Conservation (phyloP, 2,329 filamentous ascomycete species). For the Drechslera avenae region DNA sequence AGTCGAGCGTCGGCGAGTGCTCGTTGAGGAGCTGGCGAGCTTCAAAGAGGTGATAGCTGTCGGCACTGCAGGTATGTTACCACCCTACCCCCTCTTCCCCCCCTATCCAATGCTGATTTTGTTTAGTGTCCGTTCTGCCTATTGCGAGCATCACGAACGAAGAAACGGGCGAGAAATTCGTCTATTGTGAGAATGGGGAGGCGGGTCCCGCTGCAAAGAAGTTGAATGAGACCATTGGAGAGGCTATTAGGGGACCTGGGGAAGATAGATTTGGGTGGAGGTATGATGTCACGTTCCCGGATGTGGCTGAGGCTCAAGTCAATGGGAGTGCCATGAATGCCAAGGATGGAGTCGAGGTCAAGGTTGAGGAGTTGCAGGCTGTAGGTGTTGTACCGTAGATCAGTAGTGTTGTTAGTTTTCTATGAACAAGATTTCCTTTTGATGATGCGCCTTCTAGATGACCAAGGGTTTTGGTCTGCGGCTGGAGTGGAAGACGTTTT, state of each 20-base stretch:
- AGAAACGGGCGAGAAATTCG: slow-evolving; percentile 23
- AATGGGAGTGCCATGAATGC: not conserved
- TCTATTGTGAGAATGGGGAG: slow-evolving; percentile 16
- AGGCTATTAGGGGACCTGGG: not conserved
- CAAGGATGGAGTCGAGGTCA: not conserved
- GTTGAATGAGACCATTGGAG: not conserved
- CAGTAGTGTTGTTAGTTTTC: not conserved
- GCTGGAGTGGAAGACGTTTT: not conserved
- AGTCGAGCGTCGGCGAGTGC: slow-evolving; percentile 35
- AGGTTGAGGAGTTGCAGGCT: not conserved
- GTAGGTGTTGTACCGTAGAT: not conserved
- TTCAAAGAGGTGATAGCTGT: slow-evolving; percentile 31
- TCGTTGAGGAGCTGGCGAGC: slow-evolving; percentile 18
- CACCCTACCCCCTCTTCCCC: not conserved
- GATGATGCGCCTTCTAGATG: not conserved
- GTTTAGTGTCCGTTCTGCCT: slow-evolving; percentile 16
- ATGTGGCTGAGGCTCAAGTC: not conserved
- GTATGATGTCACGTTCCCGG: not conserved
- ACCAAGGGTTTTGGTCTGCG: not conserved
- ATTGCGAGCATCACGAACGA: slow-evolving; percentile 16
- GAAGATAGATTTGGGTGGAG: not conserved
- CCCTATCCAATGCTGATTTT: not conserved
- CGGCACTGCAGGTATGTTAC: slow-evolving; percentile 21
- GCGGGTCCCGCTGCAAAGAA: not conserved
- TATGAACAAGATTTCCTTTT: not conserved